Evolutionary conservation across 768 basidiomycete genomes (phyloP), one percentile per base, ranked within the genome.

Genomic region (Boletus rubescentipes): DNA sequence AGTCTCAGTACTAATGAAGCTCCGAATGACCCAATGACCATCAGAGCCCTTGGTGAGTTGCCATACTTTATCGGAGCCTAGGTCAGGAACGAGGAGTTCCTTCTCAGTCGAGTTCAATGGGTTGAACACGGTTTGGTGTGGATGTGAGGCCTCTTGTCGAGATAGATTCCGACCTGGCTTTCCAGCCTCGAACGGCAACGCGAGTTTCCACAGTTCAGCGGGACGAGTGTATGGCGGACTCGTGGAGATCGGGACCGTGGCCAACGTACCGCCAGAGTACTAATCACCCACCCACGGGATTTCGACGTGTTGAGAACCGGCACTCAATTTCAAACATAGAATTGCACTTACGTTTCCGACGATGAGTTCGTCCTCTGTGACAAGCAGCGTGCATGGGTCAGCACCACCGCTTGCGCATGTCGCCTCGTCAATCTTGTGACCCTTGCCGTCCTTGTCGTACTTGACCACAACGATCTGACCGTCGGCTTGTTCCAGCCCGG

Each of bases 61-160:
- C 71, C 80, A 84, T 15, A 91, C 78, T 48, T 77, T 76, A 66
- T 93, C 92, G 3, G 81, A 77, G 5, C 91, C 91, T 7, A 94
- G 74, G 67, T 93, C 90, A 1, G 89, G 83, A 2, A 91, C 76
- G 40, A 91, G 76, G 12, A 93, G 70, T 58, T 89, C 87, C 26
- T 74, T 63, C 44, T 77, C 73, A 16, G 73, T 68, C 30, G 77
- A 68, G 37, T 81, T 77, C 14, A 84, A 62, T 1, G 58, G n/a
- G 46, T 62, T 66, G 54, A 68, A 53, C 52, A 78, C 62, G 32
- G 85, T 82, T 62, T 93, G 87, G 71, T 93, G 92, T 0, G 89
- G 87, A 64, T 94, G 93, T 4, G 90, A 78, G 6, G 73, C 69
- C 51, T 84, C 80, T 65, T 94, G 93, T 32, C 92, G 79, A 18